Percentiles rank a stretch among this genome's conserved stretches.
Evolutionary conservation across 2,329 filamentous ascomycete species (phyloP).

Genomic region (Fusarium multiceps): DNA sequence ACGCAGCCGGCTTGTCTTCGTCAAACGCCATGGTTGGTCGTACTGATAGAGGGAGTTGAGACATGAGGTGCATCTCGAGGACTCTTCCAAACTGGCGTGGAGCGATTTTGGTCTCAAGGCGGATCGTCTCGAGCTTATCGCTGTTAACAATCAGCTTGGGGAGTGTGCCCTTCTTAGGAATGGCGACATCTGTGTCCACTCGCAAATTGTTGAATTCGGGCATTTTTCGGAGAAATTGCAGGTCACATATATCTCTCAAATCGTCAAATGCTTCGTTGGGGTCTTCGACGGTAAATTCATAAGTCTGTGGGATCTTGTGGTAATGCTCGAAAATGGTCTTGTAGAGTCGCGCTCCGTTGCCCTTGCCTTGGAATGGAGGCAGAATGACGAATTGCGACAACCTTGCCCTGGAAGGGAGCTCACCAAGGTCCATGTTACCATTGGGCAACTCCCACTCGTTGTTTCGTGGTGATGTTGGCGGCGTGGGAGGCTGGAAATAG

Average conservation of each 20-base stretch:
- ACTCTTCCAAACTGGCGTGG: constrained; percentile 80
- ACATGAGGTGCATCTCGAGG: constrained; percentile 80
- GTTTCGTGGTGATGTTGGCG: constrained; percentile 53
- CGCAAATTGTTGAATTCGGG: constrained; percentile 68
- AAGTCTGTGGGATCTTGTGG: constrained; percentile 73
- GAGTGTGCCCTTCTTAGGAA: constrained; percentile 61
- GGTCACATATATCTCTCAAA: constrained; percentile 79
- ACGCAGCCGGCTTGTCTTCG: constrained; percentile 57
- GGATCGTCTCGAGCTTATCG: constrained; percentile 66
- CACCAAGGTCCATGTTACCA: constrained; percentile 62
- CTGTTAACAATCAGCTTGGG: constrained; percentile 69
- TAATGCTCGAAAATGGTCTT: constrained; percentile 79
- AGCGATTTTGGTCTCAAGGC: constrained; percentile 74
- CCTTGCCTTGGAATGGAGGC: constrained; percentile 84
- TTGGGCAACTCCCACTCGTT: constrained; percentile 58
- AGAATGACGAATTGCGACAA: constrained; percentile 95
- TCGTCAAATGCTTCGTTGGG: constrained; percentile 89
- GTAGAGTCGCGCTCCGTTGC: constrained; percentile 85
- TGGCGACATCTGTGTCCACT: constrained; percentile 63
- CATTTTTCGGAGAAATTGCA: constrained; percentile 70
- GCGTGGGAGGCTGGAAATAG: constrained; percentile 64
- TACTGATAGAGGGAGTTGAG: constrained; percentile 65
- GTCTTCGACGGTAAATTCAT: constrained; percentile 92
- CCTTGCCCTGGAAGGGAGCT: constrained; percentile 80
- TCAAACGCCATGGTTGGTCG: constrained; percentile 62